Evolutionary conservation across 306 rosid genomes (phyloP).

Genomic region (Mucuna pruriens): DNA sequence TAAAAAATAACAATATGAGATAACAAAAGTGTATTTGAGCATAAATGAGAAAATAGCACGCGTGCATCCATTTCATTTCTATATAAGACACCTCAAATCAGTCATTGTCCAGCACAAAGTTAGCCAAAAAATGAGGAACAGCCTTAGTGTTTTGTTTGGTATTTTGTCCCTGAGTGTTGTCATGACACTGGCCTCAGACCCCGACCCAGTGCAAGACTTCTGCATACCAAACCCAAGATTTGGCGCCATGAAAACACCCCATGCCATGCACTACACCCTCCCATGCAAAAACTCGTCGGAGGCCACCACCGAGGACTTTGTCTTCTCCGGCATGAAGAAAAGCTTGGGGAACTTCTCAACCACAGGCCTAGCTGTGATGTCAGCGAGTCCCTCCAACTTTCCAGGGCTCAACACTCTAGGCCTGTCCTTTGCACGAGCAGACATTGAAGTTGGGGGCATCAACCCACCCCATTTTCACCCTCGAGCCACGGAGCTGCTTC

Average conservation of each 20-base stretch:
- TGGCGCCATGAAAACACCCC: constrained; percentile 44
- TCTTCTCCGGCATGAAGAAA: constrained; percentile 66
- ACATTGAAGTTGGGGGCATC: constrained; percentile 70
- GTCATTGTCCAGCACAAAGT: constrained; percentile 6
- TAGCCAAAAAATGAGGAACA: background rate
- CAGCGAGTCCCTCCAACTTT: constrained; percentile 62
- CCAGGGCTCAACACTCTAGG: constrained; percentile 92
- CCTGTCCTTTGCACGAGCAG: constrained; percentile 79
- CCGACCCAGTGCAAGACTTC: constrained; percentile 91
- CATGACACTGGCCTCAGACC: constrained; percentile 70
- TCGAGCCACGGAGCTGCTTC: constrained; percentile 79
- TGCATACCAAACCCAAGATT: constrained; percentile 75
- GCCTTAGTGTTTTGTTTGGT: too few relatives aligned
- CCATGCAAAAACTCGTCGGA: constrained; percentile 85
- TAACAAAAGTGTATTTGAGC: too few relatives aligned
- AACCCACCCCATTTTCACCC: constrained; percentile 97
- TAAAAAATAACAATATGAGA: too few relatives aligned
- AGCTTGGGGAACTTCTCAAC: constrained; percentile 60
- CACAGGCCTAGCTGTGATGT: constrained; percentile 60
- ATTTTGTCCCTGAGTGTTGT: constrained; percentile 42
- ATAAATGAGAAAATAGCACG: too few relatives aligned
- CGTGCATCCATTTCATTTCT: constrained; percentile 41
- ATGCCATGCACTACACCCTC: constrained; percentile 36
- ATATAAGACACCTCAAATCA: constrained; percentile 51
- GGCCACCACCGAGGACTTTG: constrained; percentile 69